Base-by-base conservation (phyloP, 164 flowering plant genomes). In the Kalanchoe fedtschenkoi region DNA sequence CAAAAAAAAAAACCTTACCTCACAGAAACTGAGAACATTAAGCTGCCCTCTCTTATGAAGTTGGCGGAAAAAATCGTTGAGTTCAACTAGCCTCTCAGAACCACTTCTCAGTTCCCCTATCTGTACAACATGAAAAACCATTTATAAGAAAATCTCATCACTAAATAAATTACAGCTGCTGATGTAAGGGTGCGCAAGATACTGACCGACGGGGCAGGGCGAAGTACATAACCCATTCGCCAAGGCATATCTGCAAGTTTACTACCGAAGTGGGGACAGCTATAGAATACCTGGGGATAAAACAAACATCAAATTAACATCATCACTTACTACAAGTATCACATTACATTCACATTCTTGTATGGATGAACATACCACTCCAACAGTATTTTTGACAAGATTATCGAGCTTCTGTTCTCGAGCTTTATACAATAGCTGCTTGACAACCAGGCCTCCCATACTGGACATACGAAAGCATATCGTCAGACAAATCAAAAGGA, bases 231-330 rank as follows among this genome's bases (percentile, higher is more conserved):
- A 64, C 97, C 97, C 95, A 95, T 95, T 63, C 95, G 80, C 95
- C 93, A 95, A 68, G 99, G 99, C 89, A 95, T 77, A 65, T 95
- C 99, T 56, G 96, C 97, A 65, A 91, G 97, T 71, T 77, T 95
- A 81, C 99, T 95, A 69, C 97, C 99, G 75, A 91, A 88, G 80
- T 95, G 99, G 32, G 99, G 99, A 68, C 96, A 95, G 73, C 97
- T 95, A 70, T 95, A 95, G 73, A 95, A 95, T 38, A 89, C 95
- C 99, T 93, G 76, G 70, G 71, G 68, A 41, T 66, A 75, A 17
- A 56, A 29, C 28, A 57, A 55, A 39, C 19, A 28, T 54, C 33
- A 44, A 61, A 60, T 1, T 28, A 42, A 66, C 30, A 29, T 21
- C 51, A 35, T 65, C 8, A 22, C 58, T 19, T 21, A 47, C 44